These are phyloP conservation scores for Haplosporangium sp. DNA, from an alignment of 371 early-diverging fungal species.

Conservation along the genomic window DNA sequence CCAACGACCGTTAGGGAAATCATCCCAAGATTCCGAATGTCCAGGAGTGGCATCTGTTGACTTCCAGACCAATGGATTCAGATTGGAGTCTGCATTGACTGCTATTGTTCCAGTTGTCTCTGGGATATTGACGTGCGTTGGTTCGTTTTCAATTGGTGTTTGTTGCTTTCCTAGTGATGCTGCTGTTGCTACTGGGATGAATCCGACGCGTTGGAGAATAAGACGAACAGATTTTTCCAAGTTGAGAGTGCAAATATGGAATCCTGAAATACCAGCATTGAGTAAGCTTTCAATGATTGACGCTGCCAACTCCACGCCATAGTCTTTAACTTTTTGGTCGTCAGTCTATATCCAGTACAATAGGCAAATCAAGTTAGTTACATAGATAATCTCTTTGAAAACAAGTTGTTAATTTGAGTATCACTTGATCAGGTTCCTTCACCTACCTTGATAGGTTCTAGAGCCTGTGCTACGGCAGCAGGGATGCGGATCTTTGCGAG, in stretches of 20 bases:
- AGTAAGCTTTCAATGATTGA: conserved; percentile 75
- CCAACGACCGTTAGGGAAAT: conserved; percentile 98
- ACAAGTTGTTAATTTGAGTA: no score
- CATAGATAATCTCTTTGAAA: neutral
- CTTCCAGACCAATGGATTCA: conserved; percentile 47
- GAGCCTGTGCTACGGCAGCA: conserved; percentile 63
- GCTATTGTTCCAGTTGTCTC: neutral
- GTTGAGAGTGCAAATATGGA: conserved; percentile 92
- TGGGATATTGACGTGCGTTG: conserved; percentile 17
- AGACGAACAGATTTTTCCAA: conserved; percentile 89
- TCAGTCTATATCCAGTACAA: conserved; percentile 65
- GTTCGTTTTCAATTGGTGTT: conserved; percentile 17
- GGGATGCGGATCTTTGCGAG: conserved; percentile 89
- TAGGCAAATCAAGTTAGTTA: neutral
- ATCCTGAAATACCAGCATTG: conserved; percentile 65
- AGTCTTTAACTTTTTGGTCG: conserved; percentile 94
- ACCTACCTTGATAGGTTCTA: conserved; percentile 84
- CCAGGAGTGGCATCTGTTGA: conserved; percentile 25
- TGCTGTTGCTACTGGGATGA: conserved; percentile 54
- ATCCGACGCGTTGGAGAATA: conserved; percentile 79
- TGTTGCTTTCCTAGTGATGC: conserved; percentile 23
- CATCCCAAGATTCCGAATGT: conserved; percentile 87
- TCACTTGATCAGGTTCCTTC: neutral
- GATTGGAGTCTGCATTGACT: conserved; percentile 13
- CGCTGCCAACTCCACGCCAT: conserved; percentile 85